These are phyloP conservation scores for Cyberlindnera suaveolens DNA, from an alignment of 805 yeast species.

Conservation along the genomic window DNA sequence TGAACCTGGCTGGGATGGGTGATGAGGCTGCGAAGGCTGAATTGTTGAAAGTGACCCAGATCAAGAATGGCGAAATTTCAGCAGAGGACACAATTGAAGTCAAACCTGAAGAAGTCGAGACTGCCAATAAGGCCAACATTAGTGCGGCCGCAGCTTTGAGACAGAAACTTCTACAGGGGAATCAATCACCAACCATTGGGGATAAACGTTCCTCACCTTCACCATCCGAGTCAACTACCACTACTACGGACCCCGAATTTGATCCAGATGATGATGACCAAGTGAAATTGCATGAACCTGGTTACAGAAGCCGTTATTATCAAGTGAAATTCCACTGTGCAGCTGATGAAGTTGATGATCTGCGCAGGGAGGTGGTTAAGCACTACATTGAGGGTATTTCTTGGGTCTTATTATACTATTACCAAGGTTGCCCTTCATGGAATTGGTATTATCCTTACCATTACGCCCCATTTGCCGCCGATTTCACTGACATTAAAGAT, in stretches of 20 bases:
- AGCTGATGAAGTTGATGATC: slow-evolving; percentile 45
- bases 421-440: slow-evolving; percentile 99
- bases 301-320: slow-evolving; percentile 81
- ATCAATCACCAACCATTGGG: slow-evolving; percentile 15
- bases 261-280: slow-evolving; percentile 34
- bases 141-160: slow-evolving; percentile 42
- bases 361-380: slow-evolving; percentile 54
- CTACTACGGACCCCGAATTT: not conserved
- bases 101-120: slow-evolving; percentile 17
- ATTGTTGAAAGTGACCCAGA: slow-evolving; percentile 23
- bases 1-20: slow-evolving; percentile 34
- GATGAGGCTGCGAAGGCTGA: slow-evolving; percentile 23
- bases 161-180: slow-evolving; percentile 27
- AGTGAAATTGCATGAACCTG: slow-evolving; percentile 78
- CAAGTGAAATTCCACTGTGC: slow-evolving; percentile 59
- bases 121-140: slow-evolving; percentile 32
- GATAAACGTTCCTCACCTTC: slow-evolving; percentile 15
- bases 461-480: slow-evolving; percentile 96
- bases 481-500: slow-evolving; percentile 51
- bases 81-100: slow-evolving; percentile 4
- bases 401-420: slow-evolving; percentile 93
- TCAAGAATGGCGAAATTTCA: slow-evolving; percentile 6
- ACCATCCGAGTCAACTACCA: not conserved
- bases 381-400: slow-evolving; percentile 90
- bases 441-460: slow-evolving; percentile 96